A percentile compares a stretch with the other conserved stretches of the same genome.
Conservation (phyloP, 2,329 filamentous ascomycete species). For the Alternaria brassicae region DNA sequence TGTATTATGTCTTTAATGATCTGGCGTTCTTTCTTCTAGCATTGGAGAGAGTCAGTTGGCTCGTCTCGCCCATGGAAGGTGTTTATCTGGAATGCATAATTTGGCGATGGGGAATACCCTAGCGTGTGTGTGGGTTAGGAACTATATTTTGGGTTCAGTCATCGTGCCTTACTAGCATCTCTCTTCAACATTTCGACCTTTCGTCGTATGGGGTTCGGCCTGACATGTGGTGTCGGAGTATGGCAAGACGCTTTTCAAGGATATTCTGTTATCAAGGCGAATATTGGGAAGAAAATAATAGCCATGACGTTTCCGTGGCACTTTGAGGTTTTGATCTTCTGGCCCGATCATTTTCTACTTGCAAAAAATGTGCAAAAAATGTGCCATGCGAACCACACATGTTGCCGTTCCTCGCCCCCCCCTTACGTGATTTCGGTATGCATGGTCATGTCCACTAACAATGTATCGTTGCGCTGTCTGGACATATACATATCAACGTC, state of each 20-base stretch:
- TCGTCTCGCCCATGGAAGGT: not conserved
- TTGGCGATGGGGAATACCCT: not conserved
- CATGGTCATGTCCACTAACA: not conserved
- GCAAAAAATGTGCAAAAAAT: not conserved
- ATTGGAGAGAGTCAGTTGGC: not conserved
- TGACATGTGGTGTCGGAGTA: not conserved
- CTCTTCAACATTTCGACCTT: not conserved
- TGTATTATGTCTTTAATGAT: slow-evolving; percentile 20
- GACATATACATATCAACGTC: not conserved
- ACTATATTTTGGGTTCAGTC: not conserved
- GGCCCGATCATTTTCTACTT: not conserved
- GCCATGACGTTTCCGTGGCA: not conserved
- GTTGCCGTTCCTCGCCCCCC: not conserved
- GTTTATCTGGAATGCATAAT: not conserved
- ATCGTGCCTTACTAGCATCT: not conserved
- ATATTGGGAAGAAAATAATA: not conserved
- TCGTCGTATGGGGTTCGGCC: not conserved
- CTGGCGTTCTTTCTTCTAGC: not conserved
- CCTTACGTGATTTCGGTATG: not conserved
- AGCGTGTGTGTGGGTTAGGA: not conserved
- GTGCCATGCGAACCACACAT: not conserved
- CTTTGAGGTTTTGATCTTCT: not conserved
- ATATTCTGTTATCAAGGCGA: not conserved
- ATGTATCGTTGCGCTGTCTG: not conserved
- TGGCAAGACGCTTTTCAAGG: not conserved